Conservation (phyloP, 2,329 filamentous ascomycete species). For the Dothiorella sarmentorum region DNA sequence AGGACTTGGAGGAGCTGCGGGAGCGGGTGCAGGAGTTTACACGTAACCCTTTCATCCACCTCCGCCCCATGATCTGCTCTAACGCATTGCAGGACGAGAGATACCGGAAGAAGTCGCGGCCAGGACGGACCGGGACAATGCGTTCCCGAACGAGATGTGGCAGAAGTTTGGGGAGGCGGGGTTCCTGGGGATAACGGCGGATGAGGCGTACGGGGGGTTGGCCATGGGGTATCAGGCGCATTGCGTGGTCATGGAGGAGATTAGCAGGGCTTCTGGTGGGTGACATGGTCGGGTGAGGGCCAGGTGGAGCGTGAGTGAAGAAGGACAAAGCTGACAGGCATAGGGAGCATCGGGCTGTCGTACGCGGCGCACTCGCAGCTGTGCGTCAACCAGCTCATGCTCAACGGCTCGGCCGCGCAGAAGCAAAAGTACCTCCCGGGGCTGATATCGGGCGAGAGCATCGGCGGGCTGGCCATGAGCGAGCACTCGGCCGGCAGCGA, state of each 20-base stretch:
- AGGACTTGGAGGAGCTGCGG: slow-evolving; percentile 76
- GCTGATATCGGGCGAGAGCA: slow-evolving; percentile 72
- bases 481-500: slow-evolving; percentile 89
- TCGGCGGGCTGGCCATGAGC: slow-evolving; percentile 92
- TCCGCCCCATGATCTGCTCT: not conserved
- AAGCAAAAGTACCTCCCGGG: slow-evolving; percentile 77
- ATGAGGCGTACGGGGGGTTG: slow-evolving; percentile 85
- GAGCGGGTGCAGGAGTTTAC: slow-evolving; percentile 87
- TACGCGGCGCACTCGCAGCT: slow-evolving; percentile 96
- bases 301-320: not conserved
- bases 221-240: slow-evolving; percentile 96
- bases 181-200: slow-evolving; percentile 87
- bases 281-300: not conserved
- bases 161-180: slow-evolving; percentile 85
- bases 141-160: slow-evolving; percentile 91
- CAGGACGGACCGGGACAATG: slow-evolving; percentile 78
- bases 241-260: slow-evolving; percentile 91
- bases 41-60: slow-evolving; percentile 32
- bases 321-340: slow-evolving; percentile 14
- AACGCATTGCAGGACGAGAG: slow-evolving; percentile 59
- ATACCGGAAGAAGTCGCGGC: slow-evolving; percentile 80
- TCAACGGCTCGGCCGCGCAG: slow-evolving; percentile 78
- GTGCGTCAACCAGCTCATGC: slow-evolving; percentile 91
- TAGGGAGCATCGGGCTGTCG: slow-evolving; percentile 72
- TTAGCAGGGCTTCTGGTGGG: slow-evolving; percentile 75